Evolutionary conservation across 2,329 filamentous ascomycete species (phyloP).

Genomic region (Rhytidhysteron rufulum): DNA sequence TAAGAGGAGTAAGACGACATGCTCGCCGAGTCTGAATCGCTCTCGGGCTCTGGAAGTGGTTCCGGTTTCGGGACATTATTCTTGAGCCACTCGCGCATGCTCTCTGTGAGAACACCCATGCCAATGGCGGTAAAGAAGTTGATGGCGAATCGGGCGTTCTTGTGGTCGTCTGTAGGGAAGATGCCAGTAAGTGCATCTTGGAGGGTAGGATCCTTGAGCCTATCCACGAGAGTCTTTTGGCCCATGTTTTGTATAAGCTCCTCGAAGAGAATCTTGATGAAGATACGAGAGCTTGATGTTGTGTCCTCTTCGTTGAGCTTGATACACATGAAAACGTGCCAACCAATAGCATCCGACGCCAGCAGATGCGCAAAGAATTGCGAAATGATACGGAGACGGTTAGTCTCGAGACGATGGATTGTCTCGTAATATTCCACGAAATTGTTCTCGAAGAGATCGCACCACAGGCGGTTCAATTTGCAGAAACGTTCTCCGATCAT

Average conservation of each 20-base stretch:
- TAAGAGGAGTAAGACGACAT: constrained; percentile 33
- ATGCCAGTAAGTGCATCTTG: constrained; percentile 76
- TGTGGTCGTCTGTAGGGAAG: constrained; percentile 84
- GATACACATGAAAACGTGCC: constrained; percentile 81
- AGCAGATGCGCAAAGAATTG: constrained; percentile 92
- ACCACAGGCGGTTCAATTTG: constrained; percentile 94
- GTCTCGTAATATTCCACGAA: constrained; percentile 96
- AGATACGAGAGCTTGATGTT: constrained; percentile 93
- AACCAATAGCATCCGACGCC: constrained; percentile 81
- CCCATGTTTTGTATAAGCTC: constrained; percentile 85
- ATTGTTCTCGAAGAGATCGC: constrained; percentile 82
- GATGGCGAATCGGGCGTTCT: constrained; percentile 93
- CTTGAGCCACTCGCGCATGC: constrained; percentile 86
- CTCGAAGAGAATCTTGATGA: constrained; percentile 96
- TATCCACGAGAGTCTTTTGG: constrained; percentile 71
- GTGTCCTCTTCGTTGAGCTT: constrained; percentile 96
- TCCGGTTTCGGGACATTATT: constrained; percentile 79
- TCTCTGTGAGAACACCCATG: constrained; percentile 90
- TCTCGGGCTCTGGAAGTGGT: constrained; percentile 43
- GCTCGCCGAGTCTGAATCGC: constrained; percentile 31
- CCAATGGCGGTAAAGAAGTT: constrained; percentile 99
- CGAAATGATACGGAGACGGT: constrained; percentile 89
- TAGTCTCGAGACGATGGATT: constrained; percentile 95
- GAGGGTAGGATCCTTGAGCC: constrained; percentile 71
- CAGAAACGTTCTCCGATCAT: constrained; percentile 91